These are phyloP conservation scores for Tetrahymena borealis DNA, from an alignment of 73 alveolate genomes.

Conservation along the genomic window DNA sequence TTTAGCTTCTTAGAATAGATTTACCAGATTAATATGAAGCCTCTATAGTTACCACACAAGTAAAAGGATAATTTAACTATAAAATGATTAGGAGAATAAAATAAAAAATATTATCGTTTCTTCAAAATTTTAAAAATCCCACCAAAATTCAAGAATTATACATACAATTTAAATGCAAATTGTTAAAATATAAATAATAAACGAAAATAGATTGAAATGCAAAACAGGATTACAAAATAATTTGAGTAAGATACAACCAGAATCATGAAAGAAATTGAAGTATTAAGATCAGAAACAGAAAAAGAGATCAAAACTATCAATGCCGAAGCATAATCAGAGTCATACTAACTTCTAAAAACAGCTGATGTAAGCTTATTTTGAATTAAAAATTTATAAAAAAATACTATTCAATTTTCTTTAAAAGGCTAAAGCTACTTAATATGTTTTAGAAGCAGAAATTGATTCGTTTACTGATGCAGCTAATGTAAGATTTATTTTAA, in stretches of 20 bases:
- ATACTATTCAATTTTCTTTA: background rate
- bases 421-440: slow-evolving; percentile 2
- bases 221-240: slow-evolving; percentile 22
- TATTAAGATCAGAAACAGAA: slow-evolving; percentile 31
- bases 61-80: too few relatives aligned
- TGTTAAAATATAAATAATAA: background rate
- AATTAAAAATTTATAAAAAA: background rate
- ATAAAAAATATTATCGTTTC: too few relatives aligned
- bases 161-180: background rate
- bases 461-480: background rate
- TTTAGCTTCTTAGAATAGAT: slow-evolving; percentile 19
- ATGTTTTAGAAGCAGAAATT: slow-evolving; percentile 26
- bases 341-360: background rate
- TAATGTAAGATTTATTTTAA: background rate
- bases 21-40: slow-evolving; percentile 33
- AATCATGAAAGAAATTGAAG: slow-evolving; percentile 25
- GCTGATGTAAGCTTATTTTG: background rate
- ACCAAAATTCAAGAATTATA: too few relatives aligned
- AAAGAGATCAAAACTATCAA: slow-evolving; percentile 10
- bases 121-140: too few relatives aligned
- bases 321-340: slow-evolving; percentile 25
- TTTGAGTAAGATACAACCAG: slow-evolving; percentile 28
- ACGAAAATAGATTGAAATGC: slow-evolving; percentile 5
- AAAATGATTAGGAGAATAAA: too few relatives aligned
- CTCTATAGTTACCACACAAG: slow-evolving; percentile 14